Evolutionary conservation across 1,139 yeast genomes (phyloP).

Genomic region (Lodderomyces parapsilosis): DNA sequence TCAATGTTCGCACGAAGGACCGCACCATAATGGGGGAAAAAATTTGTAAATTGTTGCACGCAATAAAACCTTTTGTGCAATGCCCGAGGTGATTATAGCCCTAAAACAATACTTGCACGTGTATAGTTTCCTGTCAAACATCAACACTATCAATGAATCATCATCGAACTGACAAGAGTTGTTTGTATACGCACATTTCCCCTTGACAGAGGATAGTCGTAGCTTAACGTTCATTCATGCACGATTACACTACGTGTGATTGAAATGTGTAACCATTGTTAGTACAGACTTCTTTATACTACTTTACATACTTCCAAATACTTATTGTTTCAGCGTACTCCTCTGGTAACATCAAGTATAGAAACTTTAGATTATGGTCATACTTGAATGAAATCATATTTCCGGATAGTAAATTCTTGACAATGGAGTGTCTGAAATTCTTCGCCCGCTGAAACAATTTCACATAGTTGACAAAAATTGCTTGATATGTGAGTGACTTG

Average conservation of each 20-base stretch:
- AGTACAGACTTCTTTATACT: constrained; percentile 25
- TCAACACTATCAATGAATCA: too few relatives aligned
- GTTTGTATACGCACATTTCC: too few relatives aligned
- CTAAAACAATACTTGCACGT: not conserved
- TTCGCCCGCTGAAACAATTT: constrained; percentile 32
- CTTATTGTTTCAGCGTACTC: constrained; percentile 30
- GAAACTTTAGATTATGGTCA: constrained; percentile 32
- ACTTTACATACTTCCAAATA: constrained; percentile 29
- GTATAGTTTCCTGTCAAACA: too few relatives aligned
- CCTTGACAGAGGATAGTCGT: too few relatives aligned
- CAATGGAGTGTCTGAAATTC: constrained; percentile 28
- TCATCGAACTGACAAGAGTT: too few relatives aligned
- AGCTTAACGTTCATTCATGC: too few relatives aligned
- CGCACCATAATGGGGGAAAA: not conserved
- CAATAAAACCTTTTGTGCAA: not conserved
- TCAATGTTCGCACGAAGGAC: not conserved
- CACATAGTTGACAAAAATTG: constrained; percentile 37
- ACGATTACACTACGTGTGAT: too few relatives aligned
- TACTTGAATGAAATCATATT: constrained; percentile 29
- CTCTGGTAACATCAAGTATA: constrained; percentile 44
- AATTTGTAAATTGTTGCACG: not conserved
- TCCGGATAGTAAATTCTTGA: constrained; percentile 32
- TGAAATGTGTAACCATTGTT: too few relatives aligned
- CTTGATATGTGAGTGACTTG: constrained; percentile 38
- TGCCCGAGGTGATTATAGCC: not conserved